A percentile compares a stretch with the other conserved stretches of the same genome.
Evolutionary conservation across 2,329 filamentous ascomycete species (phyloP).

Genomic region (Monilinia fructicola): DNA sequence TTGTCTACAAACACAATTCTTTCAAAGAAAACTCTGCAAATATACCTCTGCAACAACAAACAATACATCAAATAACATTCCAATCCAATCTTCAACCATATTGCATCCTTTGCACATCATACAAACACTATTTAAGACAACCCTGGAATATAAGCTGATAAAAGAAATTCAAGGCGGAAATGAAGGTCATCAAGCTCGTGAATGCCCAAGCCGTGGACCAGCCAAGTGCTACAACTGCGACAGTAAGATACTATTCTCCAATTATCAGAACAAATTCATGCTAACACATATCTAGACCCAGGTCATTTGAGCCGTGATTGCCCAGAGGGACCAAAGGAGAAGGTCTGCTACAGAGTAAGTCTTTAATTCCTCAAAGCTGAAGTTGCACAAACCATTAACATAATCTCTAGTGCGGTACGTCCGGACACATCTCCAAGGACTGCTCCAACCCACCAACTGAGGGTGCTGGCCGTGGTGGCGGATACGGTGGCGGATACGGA

Average conservation of each 20-base stretch:
- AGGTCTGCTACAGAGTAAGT: constrained; percentile 65
- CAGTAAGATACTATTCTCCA: constrained; percentile 52
- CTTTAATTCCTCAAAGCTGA: no score
- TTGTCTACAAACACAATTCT: background rate
- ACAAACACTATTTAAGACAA: background rate
- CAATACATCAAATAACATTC: background rate
- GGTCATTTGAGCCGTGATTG: constrained; percentile 92
- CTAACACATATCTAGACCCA: constrained; percentile 46
- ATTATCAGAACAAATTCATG: constrained; percentile 37
- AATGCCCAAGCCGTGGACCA: constrained; percentile 81
- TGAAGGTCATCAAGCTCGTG: constrained; percentile 73
- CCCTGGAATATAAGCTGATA: constrained; percentile 30
- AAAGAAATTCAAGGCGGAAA: constrained; percentile 60
- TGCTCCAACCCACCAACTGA: constrained; percentile 41
- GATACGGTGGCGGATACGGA: constrained; percentile 39
- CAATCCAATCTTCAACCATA: background rate
- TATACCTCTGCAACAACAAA: background rate
- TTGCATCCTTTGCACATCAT: background rate
- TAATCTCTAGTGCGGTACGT: constrained; percentile 60
- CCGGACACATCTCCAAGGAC: constrained; percentile 90
- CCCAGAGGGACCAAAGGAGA: constrained; percentile 84
- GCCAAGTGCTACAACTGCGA: constrained; percentile 86
- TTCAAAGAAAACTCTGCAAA: constrained; percentile 15
- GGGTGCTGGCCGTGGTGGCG: constrained; percentile 37
- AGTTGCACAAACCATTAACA: background rate